Evolutionary conservation across 2,329 filamentous ascomycete species (phyloP), one percentile per base, ranked within the genome.

Genomic region (Fusarium sp.): DNA sequence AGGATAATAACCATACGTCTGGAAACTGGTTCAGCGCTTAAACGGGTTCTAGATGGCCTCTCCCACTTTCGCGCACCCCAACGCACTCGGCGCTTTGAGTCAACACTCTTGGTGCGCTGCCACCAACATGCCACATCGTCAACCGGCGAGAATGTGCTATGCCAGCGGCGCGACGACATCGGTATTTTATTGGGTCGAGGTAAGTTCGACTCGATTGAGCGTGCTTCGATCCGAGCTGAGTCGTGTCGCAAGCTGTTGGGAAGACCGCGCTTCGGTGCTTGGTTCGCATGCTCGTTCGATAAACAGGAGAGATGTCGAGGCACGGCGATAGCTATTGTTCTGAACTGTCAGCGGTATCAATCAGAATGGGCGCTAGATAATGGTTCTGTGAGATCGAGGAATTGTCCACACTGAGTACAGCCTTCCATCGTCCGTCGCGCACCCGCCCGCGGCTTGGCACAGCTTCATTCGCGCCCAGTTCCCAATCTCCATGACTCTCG

Each of bases 251-350:
- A 14, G 15, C 3, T n/a, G 5, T 32, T 6, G 24, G 3, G 8
- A 30, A 20, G 12, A 22, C n/a, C n/a, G 18, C 7, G 12, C 18
- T 20, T 22, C 18, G 25, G 0, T 45, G 22, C 4, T 3, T n/a
- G 25, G 14, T 22, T 65, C 47, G 29, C 42, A 27, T 12, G 27
- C 15, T 4, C 50, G 44, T 11, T 47, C 47, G 25, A 7, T 59
- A 43, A 5, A 63, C 24, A 66, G n/a, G 57, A 30, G 9, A 50
- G 24, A 22, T 29, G 42, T 44, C 53, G 46, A 1, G 27, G 29
- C n/a, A 54, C 10, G 3, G 5, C 11, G 2, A 70, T 47, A 3
- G 10, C 5, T 18, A 25, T 47, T 2, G 51, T 24, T 12, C 52
- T 61, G 11, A 25, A 14, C 12, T 12, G 16, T 49, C 11, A 47